Base-by-base conservation (phyloP, 176 grass and related monocot genomes). In the Metroxylon sagu region DNA sequence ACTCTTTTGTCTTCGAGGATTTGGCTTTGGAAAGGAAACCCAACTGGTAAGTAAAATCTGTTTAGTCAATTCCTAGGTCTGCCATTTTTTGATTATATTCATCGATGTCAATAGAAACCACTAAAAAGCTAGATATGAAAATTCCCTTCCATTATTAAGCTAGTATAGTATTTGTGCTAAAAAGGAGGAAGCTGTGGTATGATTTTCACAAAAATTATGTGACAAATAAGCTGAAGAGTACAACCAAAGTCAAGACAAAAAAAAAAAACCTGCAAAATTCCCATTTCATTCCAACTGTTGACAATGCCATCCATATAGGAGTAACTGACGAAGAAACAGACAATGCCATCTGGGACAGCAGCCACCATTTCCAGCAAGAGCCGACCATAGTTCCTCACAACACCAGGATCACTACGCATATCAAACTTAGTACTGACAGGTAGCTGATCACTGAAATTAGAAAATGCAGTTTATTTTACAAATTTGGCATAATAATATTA, bases 231-330 rank as follows among this genome's bases (percentile, higher is more conserved):
- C 35, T 43, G 7, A 43, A 43, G 35, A 43, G 35, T 43, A 43
- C 14, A 14, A 7, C 2, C 2, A 43, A 12, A 43, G 35, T 14
- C 8, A 14, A 43, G 35, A 14, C 7, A 59, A 48, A 49, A 53
- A 59, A 69, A 75, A 76, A 72, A 57, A 48, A 97, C 92, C 83
- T 97, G 87, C 50, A 97, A 66, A 77, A 97, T 97, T 64, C 87
- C 87, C 92, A 91, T 97, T 77, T 91, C 92, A 3, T 91, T 87
- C 92, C 87, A 97, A 49, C 87, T 91, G 68, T 97, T 88, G 35
- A 97, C 84, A 75, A 97, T 97, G 50, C 87, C 92, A 77, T 97
- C 92, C 92, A 97, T 97, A 79, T 97, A 97, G 19, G 84, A 91
- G 52, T 97, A 97, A 71, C 92, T 97, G 48, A 97, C 92, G 77